phyloP scores from a whole-genome alignment of 148 eudicot species.

The Hydrangea macrophylla region DNA sequence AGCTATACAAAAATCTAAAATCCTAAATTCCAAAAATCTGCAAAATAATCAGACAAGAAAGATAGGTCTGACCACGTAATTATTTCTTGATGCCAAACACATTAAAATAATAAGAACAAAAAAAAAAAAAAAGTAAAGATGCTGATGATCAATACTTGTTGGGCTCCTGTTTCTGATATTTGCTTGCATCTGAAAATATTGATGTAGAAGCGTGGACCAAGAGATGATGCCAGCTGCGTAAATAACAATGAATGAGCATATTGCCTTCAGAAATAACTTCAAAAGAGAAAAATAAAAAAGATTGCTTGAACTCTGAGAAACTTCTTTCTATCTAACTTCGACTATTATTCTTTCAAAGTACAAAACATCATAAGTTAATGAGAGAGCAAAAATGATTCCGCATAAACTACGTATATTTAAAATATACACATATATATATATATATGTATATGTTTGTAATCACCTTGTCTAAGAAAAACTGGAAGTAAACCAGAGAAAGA shows the following conservation, averaged over 20 bases:
- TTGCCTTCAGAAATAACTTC: background rate
- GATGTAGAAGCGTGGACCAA: slow-evolving; percentile 88
- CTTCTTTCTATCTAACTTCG: background rate
- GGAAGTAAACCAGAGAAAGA: slow-evolving; percentile 88
- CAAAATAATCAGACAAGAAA: no score
- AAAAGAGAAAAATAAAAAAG: background rate
- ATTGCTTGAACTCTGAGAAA: background rate
- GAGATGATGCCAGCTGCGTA: slow-evolving; percentile 93
- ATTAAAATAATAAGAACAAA: slow-evolving; percentile 1
- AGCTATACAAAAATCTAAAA: no score
- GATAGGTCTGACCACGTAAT: no score
- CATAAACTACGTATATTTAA: no score
- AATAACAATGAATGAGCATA: slow-evolving; percentile 12
- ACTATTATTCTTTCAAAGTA: no score
- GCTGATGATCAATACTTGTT: slow-evolving; percentile 45
- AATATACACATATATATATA: no score
- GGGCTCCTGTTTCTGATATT: slow-evolving; percentile 99
- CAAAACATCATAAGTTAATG: background rate
- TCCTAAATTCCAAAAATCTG: no score
- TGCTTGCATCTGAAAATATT: slow-evolving; percentile 98
- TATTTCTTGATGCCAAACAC: background rate
- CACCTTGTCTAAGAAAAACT: slow-evolving; percentile 97
- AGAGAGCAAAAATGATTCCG: background rate
- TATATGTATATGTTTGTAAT: slow-evolving; percentile 13
- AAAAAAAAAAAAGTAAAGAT: background rate